Base-by-base conservation (phyloP, 2,329 filamentous ascomycete genomes). In the Mycocentrospora acerina region DNA sequence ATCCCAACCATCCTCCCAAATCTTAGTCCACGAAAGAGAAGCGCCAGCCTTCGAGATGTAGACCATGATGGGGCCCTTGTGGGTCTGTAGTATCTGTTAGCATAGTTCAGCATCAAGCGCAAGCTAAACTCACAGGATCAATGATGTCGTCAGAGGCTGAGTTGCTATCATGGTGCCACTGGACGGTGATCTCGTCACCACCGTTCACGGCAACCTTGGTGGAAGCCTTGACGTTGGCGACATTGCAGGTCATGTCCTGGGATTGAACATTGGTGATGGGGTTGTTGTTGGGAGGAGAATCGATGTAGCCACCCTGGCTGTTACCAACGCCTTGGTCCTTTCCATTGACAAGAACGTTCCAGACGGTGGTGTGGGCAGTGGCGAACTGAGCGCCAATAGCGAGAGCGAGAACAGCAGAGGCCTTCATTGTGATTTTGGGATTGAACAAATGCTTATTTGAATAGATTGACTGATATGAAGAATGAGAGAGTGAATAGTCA, bases 141-240 rank as follows among this genome's bases (percentile, higher is more conserved):
- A 80, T 75, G 66, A 79, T 76, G 56, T 78, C 75, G 60, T 78
- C 74, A 15, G 47, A 42, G 24, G 51, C 42, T 42, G 54, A 53
- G 29, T 73, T 70, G 53, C 26, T 68, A 60, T 79, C 54, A 66
- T 79, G 76, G 61, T 71, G 72, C 75, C 74, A 79, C 59, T 78
- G 71, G 52, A 62, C 56, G 37, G 55, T 51, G 27, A 78, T 49
- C 53, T 69, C 69, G 51, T 76, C 73, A 44, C 77, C 77, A 26
- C 53, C 69, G 39, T 71, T 71, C 43, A 77, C 74, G 2, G 62
- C 58, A 51, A 75, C 67, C 5, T 71, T 69, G 53, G 70, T 64
- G 13, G 70, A 46, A n/a, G 62, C 56, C 24, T 59, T 56, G 27
- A 46, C 51, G 44, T 47, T 49, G 35, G 59, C 54, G 22, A 59